phyloP scores from a whole-genome alignment of 768 basidiomycete species.

The Russula ochroleuca region DNA sequence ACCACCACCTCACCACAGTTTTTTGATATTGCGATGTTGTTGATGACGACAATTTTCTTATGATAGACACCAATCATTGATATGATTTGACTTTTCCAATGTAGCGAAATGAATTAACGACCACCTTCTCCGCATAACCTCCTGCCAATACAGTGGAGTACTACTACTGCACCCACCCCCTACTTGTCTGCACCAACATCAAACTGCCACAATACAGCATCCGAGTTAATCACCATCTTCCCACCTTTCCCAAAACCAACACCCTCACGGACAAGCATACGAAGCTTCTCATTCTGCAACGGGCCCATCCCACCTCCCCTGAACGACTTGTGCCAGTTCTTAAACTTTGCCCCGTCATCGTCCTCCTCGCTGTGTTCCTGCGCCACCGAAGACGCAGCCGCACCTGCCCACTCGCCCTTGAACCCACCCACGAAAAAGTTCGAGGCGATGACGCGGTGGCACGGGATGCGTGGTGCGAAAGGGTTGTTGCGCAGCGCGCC shows the following conservation, averaged over 20 bases:
- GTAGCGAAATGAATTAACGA: no score
- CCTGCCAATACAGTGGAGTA: no score
- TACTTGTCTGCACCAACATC: neutral
- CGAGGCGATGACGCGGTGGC: constrained; percentile 65
- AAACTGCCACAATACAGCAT: constrained; percentile 25
- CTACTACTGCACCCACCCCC: neutral
- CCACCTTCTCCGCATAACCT: neutral
- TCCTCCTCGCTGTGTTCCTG: neutral
- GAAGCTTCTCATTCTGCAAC: constrained; percentile 24
- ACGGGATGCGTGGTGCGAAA: constrained; percentile 63
- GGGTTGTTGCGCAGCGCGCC: constrained; percentile 60
- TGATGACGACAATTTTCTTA: no score
- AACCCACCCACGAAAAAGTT: constrained; percentile 60
- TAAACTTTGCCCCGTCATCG: neutral
- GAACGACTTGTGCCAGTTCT: constrained; percentile 25
- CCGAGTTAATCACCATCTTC: constrained; percentile 9
- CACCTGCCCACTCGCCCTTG: constrained; percentile 57
- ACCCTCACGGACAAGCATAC: constrained; percentile 24
- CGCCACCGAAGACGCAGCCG: neutral
- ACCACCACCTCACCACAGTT: no score
- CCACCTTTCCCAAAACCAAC: constrained; percentile 22
- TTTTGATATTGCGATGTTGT: no score
- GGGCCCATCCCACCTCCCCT: constrained; percentile 20
- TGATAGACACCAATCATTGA: no score
- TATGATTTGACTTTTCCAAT: no score